Evolutionary conservation across 495 filamentous ascomycete genomes (phyloP), one percentile per base, ranked within the genome.

Genomic region (Articulospora tetracladia): DNA sequence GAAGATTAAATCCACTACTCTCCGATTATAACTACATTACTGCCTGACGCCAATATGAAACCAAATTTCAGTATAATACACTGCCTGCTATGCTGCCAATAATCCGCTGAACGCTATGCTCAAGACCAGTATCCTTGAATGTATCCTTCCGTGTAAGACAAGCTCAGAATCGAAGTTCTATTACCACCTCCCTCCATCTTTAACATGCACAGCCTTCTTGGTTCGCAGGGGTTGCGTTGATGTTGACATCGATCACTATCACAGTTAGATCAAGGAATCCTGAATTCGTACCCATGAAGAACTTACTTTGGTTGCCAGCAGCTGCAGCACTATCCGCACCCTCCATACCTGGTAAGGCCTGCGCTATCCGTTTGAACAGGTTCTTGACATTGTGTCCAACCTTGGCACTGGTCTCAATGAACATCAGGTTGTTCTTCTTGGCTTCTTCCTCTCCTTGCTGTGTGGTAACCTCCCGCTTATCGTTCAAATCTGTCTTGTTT

Each of bases 341-440:
- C 70, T 98, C 94, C 94, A 98, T 98, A 27, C 94, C 94, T 3
- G 94, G 94, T 65, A 98, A 82, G 28, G 94, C 94, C 76, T 98
- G 94, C 51, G 94, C 94, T 79, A 98, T 98, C 75, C 91, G 85
- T 77, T 89, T 89, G 79, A 98, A 98, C 54, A 98, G 81, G 59
- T 85, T 88, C 81, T 98, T 98, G 61, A 98, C 94, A 70, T 98
- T 98, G 71, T 98, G 93, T 10, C 94, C 94, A 4, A 96, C 85
- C 82, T 98, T 98, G 39, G 94, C 94, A 75, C 92, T 96, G 55
- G 94, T 98, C 81, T 98, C 94, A 70, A 98, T 92, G 62, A 97
- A 98, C 88, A 98, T 95, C 61, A 96, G 76, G 53, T 93, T 92
- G 70, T 93, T 91, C 79, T 92, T 92, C 80, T 94, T 94, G n/a